Evolutionary conservation across 352 stramenopile species (phyloP).

Genomic region (Halophytophthora polymorphica): DNA sequence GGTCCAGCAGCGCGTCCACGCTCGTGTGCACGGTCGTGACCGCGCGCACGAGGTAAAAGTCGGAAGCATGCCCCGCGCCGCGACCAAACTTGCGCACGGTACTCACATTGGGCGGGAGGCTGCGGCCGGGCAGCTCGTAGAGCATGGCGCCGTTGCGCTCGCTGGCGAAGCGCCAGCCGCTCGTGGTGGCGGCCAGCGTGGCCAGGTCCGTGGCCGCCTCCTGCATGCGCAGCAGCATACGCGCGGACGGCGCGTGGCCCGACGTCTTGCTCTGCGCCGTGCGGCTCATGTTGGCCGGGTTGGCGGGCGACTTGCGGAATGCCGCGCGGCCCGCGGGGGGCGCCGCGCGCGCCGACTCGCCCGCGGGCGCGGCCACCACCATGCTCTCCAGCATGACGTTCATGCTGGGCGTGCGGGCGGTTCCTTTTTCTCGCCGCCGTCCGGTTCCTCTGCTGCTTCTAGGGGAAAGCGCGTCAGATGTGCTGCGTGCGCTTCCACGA

Average conservation of each 20-base stretch:
- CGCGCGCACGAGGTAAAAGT: slow-evolving; percentile 66
- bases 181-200: slow-evolving; percentile 36
- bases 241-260: slow-evolving; percentile 47
- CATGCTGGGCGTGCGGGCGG: too few species aligned
- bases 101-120: slow-evolving; percentile 36
- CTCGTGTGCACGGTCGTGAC: slow-evolving; percentile 52
- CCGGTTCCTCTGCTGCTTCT: too few species aligned
- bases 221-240: slow-evolving; percentile 63
- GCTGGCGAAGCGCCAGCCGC: slow-evolving; percentile 48
- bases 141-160: slow-evolving; percentile 53
- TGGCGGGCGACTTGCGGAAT: slow-evolving; percentile 43
- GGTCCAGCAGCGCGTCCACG: slow-evolving; percentile 42
- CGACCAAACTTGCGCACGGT: slow-evolving; percentile 48
- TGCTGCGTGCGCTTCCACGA: too few species aligned
- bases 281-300: slow-evolving; percentile 47
- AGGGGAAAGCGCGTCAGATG: too few species aligned
- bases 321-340: slow-evolving; percentile 9
- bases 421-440: too few species aligned
- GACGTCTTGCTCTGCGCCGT: slow-evolving; percentile 45
- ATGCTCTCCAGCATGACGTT: background rate
- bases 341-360: slow-evolving; percentile 6
- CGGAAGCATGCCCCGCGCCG: slow-evolving; percentile 42
- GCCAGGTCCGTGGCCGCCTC: slow-evolving; percentile 55
- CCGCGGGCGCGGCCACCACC: slow-evolving; percentile 10
- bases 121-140: slow-evolving; percentile 58